phyloP scores from a whole-genome alignment of 2,329 filamentous ascomycete species.

The Aphanocladium album region DNA sequence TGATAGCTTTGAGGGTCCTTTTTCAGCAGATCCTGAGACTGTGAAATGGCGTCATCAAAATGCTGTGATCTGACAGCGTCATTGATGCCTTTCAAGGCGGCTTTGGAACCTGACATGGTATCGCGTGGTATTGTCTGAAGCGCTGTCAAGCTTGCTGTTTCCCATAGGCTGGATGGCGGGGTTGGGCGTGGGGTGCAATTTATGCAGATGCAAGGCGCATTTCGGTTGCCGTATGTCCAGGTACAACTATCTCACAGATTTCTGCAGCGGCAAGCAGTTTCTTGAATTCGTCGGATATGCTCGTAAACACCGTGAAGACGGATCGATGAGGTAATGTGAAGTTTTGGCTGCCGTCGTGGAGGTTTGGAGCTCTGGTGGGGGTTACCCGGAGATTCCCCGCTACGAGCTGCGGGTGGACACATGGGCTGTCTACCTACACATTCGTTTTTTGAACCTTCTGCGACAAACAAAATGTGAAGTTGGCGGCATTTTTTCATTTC shows the following conservation, averaged over 20 bases:
- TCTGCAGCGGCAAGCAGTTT: background rate
- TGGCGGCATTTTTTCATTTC: too few relatives aligned
- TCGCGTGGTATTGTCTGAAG: background rate
- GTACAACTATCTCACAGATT: background rate
- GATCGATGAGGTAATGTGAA: slow-evolving; percentile 4
- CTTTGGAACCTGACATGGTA: slow-evolving; percentile 57
- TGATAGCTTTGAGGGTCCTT: slow-evolving; percentile 77
- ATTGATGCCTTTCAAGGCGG: slow-evolving; percentile 75
- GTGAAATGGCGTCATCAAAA: slow-evolving; percentile 67
- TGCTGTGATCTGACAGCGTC: slow-evolving; percentile 72
- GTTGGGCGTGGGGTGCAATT: background rate
- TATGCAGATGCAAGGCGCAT: background rate
- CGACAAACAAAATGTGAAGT: too few relatives aligned
- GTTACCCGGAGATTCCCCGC: slow-evolving; percentile 11
- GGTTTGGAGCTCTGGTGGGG: slow-evolving; percentile 16
- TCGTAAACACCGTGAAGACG: background rate
- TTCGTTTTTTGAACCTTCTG: too few relatives aligned
- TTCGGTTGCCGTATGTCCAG: background rate
- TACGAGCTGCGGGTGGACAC: too few relatives aligned
- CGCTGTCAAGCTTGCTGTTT: background rate
- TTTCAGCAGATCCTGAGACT: slow-evolving; percentile 64
- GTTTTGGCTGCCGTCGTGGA: slow-evolving; percentile 25
- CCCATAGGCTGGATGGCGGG: background rate
- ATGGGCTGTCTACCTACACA: too few relatives aligned
- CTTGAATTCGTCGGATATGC: background rate